phyloP scores from a whole-genome alignment of 345 rosid species.

The Rubroshorea leprosula region DNA sequence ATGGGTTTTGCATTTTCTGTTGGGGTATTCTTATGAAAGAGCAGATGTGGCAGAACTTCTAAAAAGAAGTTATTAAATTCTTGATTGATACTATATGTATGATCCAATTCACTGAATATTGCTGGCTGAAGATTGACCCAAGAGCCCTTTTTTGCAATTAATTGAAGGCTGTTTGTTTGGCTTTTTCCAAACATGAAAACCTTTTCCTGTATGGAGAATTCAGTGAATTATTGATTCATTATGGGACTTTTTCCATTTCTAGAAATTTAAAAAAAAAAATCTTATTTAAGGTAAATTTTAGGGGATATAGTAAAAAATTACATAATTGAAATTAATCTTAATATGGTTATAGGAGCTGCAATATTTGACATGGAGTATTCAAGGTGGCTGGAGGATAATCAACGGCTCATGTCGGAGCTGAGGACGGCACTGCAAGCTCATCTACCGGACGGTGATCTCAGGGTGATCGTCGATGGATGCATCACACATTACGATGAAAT shows the following conservation, averaged over 20 bases:
- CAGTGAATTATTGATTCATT: conserved; percentile 12
- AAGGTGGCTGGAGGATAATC: conserved; percentile 90
- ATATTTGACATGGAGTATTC: conserved; percentile 91
- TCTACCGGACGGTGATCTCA: conserved; percentile 61
- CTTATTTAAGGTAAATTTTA: too few species aligned
- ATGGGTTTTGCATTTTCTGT: not conserved
- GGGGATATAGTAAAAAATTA: too few species aligned
- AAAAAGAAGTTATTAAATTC: too few species aligned
- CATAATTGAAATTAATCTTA: too few species aligned
- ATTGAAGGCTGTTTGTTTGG: conserved; percentile 8
- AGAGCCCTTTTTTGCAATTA: not conserved
- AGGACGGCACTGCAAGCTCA: conserved; percentile 72
- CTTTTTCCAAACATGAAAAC: conserved; percentile 18
- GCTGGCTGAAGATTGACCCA: conserved; percentile 13
- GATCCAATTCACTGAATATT: not conserved
- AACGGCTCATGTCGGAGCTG: conserved; percentile 76
- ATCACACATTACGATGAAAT: conserved; percentile 81
- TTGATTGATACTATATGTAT: not conserved
- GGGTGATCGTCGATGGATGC: conserved; percentile 68
- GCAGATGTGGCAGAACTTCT: not conserved
- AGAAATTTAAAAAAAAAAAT: not conserved
- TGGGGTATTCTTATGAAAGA: not conserved
- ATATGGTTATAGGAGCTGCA: conserved; percentile 57
- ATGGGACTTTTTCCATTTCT: conserved; percentile 10
- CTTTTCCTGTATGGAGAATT: not conserved